Percentiles rank a stretch among this genome's conserved stretches.
Evolutionary conservation across 2,329 filamentous ascomycete species (phyloP).

Genomic region (Calonectria pseudoturangicola): DNA sequence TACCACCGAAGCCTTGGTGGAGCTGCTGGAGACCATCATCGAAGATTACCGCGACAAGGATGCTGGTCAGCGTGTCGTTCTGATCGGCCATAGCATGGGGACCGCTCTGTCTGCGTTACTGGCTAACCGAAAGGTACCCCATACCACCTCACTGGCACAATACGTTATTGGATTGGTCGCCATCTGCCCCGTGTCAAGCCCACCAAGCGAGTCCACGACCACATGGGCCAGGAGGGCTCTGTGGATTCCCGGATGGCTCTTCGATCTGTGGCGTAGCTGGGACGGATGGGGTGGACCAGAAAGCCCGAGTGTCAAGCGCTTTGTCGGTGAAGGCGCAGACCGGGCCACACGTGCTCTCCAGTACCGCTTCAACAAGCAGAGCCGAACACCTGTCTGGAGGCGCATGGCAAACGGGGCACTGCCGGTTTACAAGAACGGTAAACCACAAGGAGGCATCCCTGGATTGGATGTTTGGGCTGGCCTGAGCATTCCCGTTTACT

Average conservation of each 20-base stretch:
- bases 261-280: constrained; percentile 85
- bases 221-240: constrained; percentile 74
- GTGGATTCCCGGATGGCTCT: constrained; percentile 81
- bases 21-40: constrained; percentile 85
- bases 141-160: constrained; percentile 72
- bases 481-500: constrained; percentile 82
- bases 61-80: constrained; percentile 81
- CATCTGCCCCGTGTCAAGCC: constrained; percentile 85
- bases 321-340: constrained; percentile 81
- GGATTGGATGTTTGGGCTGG: constrained; percentile 82
- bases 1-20: constrained; percentile 82
- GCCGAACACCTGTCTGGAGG: constrained; percentile 86
- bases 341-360: constrained; percentile 80
- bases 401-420: constrained; percentile 86
- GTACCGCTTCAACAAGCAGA: constrained; percentile 87
- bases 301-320: constrained; percentile 86
- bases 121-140: constrained; percentile 67
- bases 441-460: constrained; percentile 78
- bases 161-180: constrained; percentile 85
- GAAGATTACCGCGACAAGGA: constrained; percentile 81
- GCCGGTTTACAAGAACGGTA: constrained; percentile 73
- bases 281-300: constrained; percentile 86
- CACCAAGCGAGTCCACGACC: constrained; percentile 70
- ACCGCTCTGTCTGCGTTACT: constrained; percentile 85
- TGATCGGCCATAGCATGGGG: constrained; percentile 94